These are phyloP conservation scores for Phytopythium sindhum DNA, from an alignment of 352 stramenopile species.

Conservation along the genomic window DNA sequence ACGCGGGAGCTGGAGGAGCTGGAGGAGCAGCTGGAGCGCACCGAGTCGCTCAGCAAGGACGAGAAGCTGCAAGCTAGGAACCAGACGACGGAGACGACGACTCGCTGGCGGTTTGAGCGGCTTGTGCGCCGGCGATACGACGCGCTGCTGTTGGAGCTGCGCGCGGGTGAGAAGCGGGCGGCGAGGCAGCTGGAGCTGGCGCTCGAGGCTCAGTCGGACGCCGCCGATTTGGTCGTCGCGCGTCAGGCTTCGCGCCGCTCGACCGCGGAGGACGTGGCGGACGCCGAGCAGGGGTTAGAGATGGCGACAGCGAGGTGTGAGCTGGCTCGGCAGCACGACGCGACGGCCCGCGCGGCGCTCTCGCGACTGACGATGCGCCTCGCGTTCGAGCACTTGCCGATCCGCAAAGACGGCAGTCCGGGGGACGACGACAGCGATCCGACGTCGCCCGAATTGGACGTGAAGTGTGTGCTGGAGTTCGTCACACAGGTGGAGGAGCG, in stretches of 20 bases:
- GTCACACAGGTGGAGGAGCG: conserved; percentile 32
- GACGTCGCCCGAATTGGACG: neutral
- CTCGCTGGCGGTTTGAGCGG: conserved; percentile 45
- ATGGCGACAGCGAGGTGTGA: conserved; percentile 19
- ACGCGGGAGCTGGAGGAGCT: conserved; percentile 29
- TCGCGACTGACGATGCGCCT: conserved; percentile 36
- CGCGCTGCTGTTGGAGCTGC: conserved; percentile 33
- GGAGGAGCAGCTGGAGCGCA: conserved; percentile 5
- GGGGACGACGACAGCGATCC: neutral
- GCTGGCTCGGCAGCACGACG: conserved; percentile 42
- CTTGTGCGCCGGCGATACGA: conserved; percentile 48
- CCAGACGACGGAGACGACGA: conserved; percentile 4
- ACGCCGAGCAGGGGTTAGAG: conserved; percentile 13
- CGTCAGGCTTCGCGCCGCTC: conserved; percentile 3
- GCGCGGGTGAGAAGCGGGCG: conserved; percentile 29
- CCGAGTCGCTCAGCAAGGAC: neutral
- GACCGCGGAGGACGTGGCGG: conserved; percentile 10
- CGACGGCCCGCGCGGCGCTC: conserved; percentile 32
- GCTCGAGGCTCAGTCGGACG: conserved; percentile 18
- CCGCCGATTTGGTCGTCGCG: conserved; percentile 7
- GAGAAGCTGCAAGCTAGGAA: neutral
- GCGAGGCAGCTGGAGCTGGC: conserved; percentile 43
- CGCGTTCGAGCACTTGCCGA: conserved; percentile 52
- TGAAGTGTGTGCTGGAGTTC: neutral
- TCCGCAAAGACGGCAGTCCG: conserved; percentile 37